A percentile compares a stretch with the other conserved stretches of the same genome.
Conservation (phyloP, 139 green algal genomes). For the Auxenochlorella pyrenoidosa region DNA sequence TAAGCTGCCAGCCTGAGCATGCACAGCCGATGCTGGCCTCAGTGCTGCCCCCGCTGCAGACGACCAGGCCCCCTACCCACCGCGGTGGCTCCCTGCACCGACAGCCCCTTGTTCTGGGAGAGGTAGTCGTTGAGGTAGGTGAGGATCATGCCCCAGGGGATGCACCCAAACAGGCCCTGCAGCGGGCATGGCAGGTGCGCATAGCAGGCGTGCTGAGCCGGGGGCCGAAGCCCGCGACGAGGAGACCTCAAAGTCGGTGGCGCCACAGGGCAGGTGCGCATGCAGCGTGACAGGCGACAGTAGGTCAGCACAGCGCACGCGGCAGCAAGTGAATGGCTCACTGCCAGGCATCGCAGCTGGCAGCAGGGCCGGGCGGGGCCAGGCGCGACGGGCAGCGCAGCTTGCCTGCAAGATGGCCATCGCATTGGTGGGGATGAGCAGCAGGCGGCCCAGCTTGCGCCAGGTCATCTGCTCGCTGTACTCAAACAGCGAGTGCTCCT, state of each 20-base stretch:
- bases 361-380: too few species aligned
- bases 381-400: too few species aligned
- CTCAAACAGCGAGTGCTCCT: slow-evolving; percentile 34
- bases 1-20: too few species aligned
- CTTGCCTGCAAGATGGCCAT: slow-evolving; percentile 74
- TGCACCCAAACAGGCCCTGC: slow-evolving; percentile 74
- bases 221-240: too few species aligned
- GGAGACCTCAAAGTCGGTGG: too few species aligned
- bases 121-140: slow-evolving; percentile 91
- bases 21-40: too few species aligned
- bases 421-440: slow-evolving; percentile 73
- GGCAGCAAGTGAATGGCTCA: too few species aligned
- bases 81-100: slow-evolving; percentile 45
- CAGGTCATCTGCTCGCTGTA: slow-evolving; percentile 74
- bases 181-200: not conserved
- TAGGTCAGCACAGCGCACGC: too few species aligned
- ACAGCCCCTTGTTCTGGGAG: slow-evolving; percentile 55
- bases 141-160: slow-evolving; percentile 85
- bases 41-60: too few species aligned
- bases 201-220: too few species aligned
- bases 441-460: slow-evolving; percentile 62
- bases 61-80: slow-evolving; percentile 19
- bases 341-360: not conserved
- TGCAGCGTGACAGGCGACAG: too few species aligned
- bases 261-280: not conserved